phyloP scores from a whole-genome alignment of 768 basidiomycete genomes.

The Amyloporia xantha region DNA sequence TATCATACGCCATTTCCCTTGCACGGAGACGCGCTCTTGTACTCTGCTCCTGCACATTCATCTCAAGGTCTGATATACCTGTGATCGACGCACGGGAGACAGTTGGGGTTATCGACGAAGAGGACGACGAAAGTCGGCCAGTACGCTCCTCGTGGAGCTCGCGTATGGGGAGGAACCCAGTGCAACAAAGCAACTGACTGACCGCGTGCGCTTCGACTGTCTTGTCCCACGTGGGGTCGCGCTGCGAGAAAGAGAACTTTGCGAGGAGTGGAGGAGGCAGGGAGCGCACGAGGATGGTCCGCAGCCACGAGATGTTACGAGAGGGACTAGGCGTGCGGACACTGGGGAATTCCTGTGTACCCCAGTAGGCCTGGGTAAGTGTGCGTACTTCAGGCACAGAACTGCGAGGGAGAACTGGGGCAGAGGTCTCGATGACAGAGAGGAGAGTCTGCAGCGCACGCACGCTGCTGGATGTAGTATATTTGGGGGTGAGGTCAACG shows the following conservation, averaged over 20 bases:
- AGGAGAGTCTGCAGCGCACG: not conserved
- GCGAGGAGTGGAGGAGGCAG: slow-evolving; percentile 19
- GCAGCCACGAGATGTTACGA: slow-evolving; percentile 29
- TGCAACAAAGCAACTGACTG: slow-evolving; percentile 33
- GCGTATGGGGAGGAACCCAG: slow-evolving; percentile 31
- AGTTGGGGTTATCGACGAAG: not conserved
- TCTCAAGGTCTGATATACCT: not conserved
- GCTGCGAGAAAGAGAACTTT: slow-evolving; percentile 10
- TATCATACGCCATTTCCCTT: slow-evolving; percentile 11
- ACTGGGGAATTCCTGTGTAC: not conserved
- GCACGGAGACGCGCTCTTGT: slow-evolving; percentile 4
- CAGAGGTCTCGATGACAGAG: not conserved
- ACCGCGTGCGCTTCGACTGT: slow-evolving; percentile 28
- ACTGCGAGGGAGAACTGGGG: not conserved
- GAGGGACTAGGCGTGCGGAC: slow-evolving; percentile 9
- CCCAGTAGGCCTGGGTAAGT: not conserved
- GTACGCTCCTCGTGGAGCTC: slow-evolving; percentile 2
- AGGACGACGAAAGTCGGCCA: not conserved
- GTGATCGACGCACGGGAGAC: not conserved
- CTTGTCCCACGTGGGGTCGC: not conserved
- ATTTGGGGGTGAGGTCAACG: slow-evolving; percentile 4
- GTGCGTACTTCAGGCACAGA: not conserved
- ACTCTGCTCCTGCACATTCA: slow-evolving; percentile 9
- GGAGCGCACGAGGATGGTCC: slow-evolving; percentile 21
- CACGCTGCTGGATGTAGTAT: not conserved